These are phyloP conservation scores for Terfezia boudieri DNA, from an alignment of 495 filamentous ascomycete genomes.

Conservation along the genomic window DNA sequence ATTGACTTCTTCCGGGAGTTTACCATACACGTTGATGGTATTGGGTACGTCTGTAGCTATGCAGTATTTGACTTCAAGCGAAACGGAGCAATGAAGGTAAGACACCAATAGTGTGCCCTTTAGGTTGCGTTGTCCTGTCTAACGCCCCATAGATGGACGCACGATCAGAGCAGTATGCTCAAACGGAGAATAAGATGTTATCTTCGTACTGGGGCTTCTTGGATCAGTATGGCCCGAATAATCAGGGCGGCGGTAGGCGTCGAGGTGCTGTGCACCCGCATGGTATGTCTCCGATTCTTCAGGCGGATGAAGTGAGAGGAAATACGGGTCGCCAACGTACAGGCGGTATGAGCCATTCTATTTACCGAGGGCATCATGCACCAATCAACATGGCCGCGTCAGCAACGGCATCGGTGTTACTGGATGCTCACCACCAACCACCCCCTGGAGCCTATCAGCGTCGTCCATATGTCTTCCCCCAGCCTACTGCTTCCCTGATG, in stretches of 20 bases:
- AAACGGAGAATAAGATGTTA: conserved; percentile 93
- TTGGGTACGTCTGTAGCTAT: conserved; percentile 90
- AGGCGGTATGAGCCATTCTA: conserved; percentile 8
- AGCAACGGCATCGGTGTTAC: conserved; percentile 36
- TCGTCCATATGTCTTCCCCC: conserved; percentile 19
- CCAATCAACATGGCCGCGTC: conserved; percentile 1
- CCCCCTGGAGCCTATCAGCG: conserved; percentile 12
- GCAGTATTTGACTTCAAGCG: conserved; percentile 88
- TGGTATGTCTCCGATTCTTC: conserved; percentile 11
- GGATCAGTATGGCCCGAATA: conserved; percentile 47
- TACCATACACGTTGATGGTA: conserved; percentile 85
- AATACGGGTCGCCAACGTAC: neutral
- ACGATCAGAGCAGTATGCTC: conserved; percentile 77
- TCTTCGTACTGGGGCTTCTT: conserved; percentile 84
- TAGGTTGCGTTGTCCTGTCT: conserved; percentile 13
- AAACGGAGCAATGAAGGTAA: conserved; percentile 32
- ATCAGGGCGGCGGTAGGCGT: neutral
- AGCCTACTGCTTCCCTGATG: conserved; percentile 21
- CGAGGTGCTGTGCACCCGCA: conserved; percentile 3
- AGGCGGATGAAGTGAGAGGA: conserved; percentile 10
- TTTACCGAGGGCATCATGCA: conserved; percentile 11
- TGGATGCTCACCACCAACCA: conserved; percentile 73
- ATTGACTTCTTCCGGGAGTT: conserved; percentile 97
- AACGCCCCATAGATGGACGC: conserved; percentile 31
- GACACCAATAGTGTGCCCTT: conserved; percentile 18